Conservation (phyloP, 1,284 basidiomycete species). For the Trametes polyzona region DNA sequence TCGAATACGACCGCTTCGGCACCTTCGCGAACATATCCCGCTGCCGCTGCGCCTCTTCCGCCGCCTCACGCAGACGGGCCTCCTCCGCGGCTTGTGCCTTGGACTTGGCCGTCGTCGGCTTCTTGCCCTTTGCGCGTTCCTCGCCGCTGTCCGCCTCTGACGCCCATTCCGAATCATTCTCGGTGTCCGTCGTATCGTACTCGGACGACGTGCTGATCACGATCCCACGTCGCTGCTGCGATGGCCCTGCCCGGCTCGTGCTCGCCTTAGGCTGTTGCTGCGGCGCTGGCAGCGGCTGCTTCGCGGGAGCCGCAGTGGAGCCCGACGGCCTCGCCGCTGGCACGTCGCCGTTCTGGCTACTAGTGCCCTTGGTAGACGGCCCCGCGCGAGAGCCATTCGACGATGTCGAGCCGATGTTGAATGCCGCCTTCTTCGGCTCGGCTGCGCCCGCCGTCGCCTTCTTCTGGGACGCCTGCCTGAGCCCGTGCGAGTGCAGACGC, state of each 20-base stretch:
- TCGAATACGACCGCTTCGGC: constrained; percentile 67
- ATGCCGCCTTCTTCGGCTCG: constrained; percentile 45
- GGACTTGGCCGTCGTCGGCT: background rate
- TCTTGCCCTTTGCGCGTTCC: constrained; percentile 27
- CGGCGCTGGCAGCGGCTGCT: background rate
- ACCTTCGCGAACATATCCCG: constrained; percentile 80
- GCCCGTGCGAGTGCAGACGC: constrained; percentile 26
- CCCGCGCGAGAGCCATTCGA: constrained; percentile 47
- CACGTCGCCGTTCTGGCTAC: constrained; percentile 18
- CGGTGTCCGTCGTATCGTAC: constrained; percentile 53
- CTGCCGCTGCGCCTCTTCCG: constrained; percentile 69
- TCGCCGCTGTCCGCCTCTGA: constrained; percentile 52
- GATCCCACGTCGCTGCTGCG: constrained; percentile 32
- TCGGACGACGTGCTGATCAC: constrained; percentile 40
- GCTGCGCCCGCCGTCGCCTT: constrained; percentile 7
- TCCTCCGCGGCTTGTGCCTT: constrained; percentile 37
- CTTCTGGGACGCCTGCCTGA: constrained; percentile 23
- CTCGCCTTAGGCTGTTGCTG: background rate
- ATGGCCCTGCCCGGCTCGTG: constrained; percentile 15
- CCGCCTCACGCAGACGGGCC: constrained; percentile 45
- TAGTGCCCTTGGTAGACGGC: constrained; percentile 13
- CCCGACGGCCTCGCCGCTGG: constrained; percentile 18
- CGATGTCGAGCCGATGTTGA: constrained; percentile 62
- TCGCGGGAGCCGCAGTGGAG: constrained; percentile 5
- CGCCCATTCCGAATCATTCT: constrained; percentile 57